Percentiles rank a stretch among this genome's conserved stretches.
Evolutionary conservation across 192 early-diverging fungal species (phyloP).

Genomic region (Umbelopsis vinacea): DNA sequence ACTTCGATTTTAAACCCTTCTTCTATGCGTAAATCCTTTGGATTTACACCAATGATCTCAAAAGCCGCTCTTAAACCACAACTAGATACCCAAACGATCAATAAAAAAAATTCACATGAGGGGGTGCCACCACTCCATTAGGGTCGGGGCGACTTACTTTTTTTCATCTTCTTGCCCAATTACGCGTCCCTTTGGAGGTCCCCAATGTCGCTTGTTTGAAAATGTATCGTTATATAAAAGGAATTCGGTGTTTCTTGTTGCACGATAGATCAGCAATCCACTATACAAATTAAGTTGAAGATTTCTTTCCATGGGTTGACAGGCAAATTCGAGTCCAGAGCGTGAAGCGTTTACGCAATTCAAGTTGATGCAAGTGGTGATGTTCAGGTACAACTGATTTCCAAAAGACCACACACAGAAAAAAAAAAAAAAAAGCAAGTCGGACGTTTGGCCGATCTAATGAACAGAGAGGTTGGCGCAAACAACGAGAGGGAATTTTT

Average conservation of each 20-base stretch:
- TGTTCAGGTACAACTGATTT: background rate
- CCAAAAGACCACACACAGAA: too few species aligned
- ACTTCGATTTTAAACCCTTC: constrained; percentile 76
- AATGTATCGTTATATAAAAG: constrained; percentile 85
- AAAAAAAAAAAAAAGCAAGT: background rate
- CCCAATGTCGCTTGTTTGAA: constrained; percentile 82
- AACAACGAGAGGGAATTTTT: background rate
- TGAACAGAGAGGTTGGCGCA: background rate
- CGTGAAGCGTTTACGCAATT: constrained; percentile 5
- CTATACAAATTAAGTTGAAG: constrained; percentile 53
- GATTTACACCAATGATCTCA: constrained; percentile 73
- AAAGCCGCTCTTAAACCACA: constrained; percentile 78
- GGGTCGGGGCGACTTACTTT: constrained; percentile 62
- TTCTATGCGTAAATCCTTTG: constrained; percentile 71
- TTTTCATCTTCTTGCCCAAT: constrained; percentile 82
- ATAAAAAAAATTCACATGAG: background rate
- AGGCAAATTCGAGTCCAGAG: constrained; percentile 8
- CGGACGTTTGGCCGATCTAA: background rate
- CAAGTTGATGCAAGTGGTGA: background rate
- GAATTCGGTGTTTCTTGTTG: constrained; percentile 73
- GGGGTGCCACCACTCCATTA: background rate
- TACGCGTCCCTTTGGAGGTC: constrained; percentile 77
- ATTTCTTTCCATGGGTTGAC: constrained; percentile 53
- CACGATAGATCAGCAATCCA: constrained; percentile 76
- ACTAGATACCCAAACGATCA: constrained; percentile 46